Conservation (phyloP, 2,329 filamentous ascomycete genomes). For the Fusarium longipes region DNA sequence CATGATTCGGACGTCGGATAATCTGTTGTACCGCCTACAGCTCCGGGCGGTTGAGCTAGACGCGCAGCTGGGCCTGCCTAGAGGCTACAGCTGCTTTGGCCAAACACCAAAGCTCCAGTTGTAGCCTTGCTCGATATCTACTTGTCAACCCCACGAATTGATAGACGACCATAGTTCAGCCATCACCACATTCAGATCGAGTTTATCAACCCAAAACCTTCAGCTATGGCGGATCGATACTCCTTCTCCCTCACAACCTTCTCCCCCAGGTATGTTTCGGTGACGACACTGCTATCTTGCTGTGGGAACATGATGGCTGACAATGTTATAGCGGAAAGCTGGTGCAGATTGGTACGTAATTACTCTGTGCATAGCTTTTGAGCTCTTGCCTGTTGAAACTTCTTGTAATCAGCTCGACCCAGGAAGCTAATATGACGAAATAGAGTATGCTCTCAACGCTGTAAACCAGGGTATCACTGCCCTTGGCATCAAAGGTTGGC, state of each 20-base stretch:
- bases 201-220: conserved; percentile 20
- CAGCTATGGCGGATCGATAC: conserved; percentile 94
- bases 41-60: conserved; percentile 48
- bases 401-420: background rate
- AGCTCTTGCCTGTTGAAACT: background rate
- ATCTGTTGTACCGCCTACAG: conserved; percentile 45
- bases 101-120: conserved; percentile 52
- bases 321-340: conserved; percentile 83
- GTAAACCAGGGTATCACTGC: conserved; percentile 99
- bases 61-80: conserved; percentile 55
- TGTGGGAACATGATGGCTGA: conserved; percentile 56
- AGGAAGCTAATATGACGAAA: conserved; percentile 31
- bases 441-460: conserved; percentile 98
- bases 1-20: conserved; percentile 41
- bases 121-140: conserved; percentile 46
- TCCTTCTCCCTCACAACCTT: conserved; percentile 99
- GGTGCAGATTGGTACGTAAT: conserved; percentile 84
- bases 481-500: conserved; percentile 93
- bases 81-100: conserved; percentile 47
- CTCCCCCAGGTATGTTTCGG: conserved; percentile 87
- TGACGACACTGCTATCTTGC: conserved; percentile 42
- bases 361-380: conserved; percentile 1
- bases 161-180: conserved; percentile 27
- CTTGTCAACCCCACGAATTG: conserved; percentile 42
- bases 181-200: conserved; percentile 16